Evolutionary conservation across 2,329 filamentous ascomycete species (phyloP), one percentile per base, ranked within the genome.

Genomic region (Penicillium sp.): DNA sequence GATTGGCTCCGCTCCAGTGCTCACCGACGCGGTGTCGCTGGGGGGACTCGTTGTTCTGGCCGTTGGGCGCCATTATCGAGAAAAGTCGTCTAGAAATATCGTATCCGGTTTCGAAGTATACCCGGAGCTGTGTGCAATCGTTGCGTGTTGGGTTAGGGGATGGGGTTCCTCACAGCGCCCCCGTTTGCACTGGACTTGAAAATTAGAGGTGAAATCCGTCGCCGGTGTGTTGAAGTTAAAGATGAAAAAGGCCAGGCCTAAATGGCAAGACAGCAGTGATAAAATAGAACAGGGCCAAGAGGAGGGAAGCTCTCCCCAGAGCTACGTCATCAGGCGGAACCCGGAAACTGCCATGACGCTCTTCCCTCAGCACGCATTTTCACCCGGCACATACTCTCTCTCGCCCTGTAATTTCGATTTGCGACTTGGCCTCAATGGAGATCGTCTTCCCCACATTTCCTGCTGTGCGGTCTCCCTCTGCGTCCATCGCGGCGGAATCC

Each of bases 1-100:
- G 89, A 70, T 96, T 96, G 52, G 73, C 74, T 45, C 87, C 91
- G 24, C 89, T 93, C 78, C 95, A 97, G 69, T 91, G 88, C 64
- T 89, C 85, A 17, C 81, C 81, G 8, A 71, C 71, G 43, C 76
- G 77, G 60, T 79, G 78, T 40, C 73, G 67, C 34, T 61, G 45
- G 24, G 67, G 66, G 24, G 52, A 43, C 1, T 33, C 39, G 4
- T 40, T 3, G n/a, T 46, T 29, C n/a, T 54, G 33, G 17, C 24
- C 34, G 4, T 44, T 36, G 10, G 54, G 24, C n/a, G 58, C 49
- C 58, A 60, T 59, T 15, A 21, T 56, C 29, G 40, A 3, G 32
- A 32, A 5, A 9, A 36, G 4, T 7, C 26, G 6, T 21, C 20
- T 23, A 8, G 33, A 5, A 7, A 7, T 39, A 41, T 30, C 5